Percentiles rank a stretch among this genome's conserved stretches.
phyloP scores from a whole-genome alignment of 345 rosid species.

The Alliaria petiolata region DNA sequence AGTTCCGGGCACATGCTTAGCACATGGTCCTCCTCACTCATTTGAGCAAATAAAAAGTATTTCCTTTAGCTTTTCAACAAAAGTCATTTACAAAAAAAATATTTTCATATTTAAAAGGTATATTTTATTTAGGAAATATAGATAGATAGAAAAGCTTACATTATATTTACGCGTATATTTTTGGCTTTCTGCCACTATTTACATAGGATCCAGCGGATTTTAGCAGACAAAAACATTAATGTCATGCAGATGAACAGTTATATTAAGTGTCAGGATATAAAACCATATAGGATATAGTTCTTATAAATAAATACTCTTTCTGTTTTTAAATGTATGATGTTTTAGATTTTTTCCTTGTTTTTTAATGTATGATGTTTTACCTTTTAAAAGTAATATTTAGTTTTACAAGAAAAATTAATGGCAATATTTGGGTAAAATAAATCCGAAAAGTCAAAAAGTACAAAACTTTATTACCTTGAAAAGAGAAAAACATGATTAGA shows the following conservation, averaged over 20 bases:
- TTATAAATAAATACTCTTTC: neutral
- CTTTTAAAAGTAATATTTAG: too few relatives aligned
- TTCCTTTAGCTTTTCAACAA: neutral
- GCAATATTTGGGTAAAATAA: too few relatives aligned
- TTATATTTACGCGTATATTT: neutral
- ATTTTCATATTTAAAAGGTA: neutral
- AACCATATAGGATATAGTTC: neutral
- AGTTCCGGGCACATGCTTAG: neutral
- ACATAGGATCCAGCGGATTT: constrained; percentile 29
- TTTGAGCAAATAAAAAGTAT: neutral
- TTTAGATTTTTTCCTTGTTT: too few relatives aligned
- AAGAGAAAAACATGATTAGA: too few relatives aligned
- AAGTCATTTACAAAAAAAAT: too few relatives aligned
- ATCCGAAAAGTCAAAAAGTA: too few relatives aligned
- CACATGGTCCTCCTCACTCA: neutral
- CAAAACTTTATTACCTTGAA: too few relatives aligned
- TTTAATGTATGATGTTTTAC: too few relatives aligned
- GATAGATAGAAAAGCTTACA: too few relatives aligned
- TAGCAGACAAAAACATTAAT: constrained; percentile 9
- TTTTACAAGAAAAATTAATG: too few relatives aligned
- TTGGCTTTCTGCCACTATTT: constrained; percentile 3
- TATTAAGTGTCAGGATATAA: neutral
- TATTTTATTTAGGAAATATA: neutral
- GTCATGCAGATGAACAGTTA: neutral
- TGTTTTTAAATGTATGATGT: too few relatives aligned